These are phyloP conservation scores for Epichloe elymi DNA, from an alignment of 2,329 filamentous ascomycete genomes.

Conservation along the genomic window DNA sequence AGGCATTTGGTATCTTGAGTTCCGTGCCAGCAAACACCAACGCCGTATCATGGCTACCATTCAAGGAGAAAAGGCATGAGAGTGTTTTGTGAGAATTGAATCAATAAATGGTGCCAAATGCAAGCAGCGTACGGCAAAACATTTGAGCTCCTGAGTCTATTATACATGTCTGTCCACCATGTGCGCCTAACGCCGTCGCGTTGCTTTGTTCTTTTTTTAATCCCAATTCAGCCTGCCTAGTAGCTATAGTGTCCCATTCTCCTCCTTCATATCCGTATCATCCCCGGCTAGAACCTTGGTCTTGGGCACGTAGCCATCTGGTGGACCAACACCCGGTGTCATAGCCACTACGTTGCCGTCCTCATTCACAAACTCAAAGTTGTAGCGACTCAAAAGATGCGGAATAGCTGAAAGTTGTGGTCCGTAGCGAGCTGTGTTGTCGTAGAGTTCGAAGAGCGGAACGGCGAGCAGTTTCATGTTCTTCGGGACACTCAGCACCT, in stretches of 20 bases:
- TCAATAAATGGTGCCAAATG: neutral
- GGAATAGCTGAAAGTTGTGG: constrained; percentile 94
- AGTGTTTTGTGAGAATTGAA: neutral
- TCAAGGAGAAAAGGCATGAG: constrained; percentile 60
- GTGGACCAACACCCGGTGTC: constrained; percentile 57
- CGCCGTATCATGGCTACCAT: constrained; percentile 85
- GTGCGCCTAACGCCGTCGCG: constrained; percentile 26
- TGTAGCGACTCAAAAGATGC: constrained; percentile 85
- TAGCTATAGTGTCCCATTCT: constrained; percentile 24
- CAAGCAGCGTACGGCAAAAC: neutral
- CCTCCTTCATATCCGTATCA: constrained; percentile 48
- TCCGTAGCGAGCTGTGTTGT: constrained; percentile 89
- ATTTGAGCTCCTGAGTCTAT: constrained; percentile 3
- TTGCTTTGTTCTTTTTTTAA: constrained; percentile 8
- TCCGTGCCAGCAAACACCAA: constrained; percentile 61
- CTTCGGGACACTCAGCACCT: constrained; percentile 92
- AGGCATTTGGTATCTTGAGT: constrained; percentile 91
- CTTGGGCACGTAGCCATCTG: constrained; percentile 46
- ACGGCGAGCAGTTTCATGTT: constrained; percentile 99
- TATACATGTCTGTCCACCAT: constrained; percentile 3
- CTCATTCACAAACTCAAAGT: constrained; percentile 96
- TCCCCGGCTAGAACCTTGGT: constrained; percentile 52
- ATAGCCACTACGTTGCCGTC: constrained; percentile 73
- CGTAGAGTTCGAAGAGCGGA: constrained; percentile 93
- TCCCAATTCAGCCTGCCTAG: constrained; percentile 11